Evolutionary conservation across 1,284 basidiomycete genomes (phyloP).

Genomic region (Erythrobasidium hasegawianum): DNA sequence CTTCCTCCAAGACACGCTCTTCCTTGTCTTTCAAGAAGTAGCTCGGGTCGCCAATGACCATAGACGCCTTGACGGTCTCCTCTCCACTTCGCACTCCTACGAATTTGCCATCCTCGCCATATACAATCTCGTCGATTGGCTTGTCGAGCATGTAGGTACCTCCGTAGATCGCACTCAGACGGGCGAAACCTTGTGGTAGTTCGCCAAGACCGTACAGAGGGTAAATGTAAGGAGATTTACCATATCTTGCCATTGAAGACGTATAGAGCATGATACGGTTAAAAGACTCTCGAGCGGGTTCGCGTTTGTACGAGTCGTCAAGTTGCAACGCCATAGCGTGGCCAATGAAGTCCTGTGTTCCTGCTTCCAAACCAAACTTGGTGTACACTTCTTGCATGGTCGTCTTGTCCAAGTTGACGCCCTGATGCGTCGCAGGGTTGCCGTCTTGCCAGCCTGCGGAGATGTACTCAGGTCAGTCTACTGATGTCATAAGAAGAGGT

Average conservation of each 20-base stretch:
- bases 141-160: conserved; percentile 99
- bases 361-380: conserved; percentile 94
- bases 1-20: conserved; percentile 77
- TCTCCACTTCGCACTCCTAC: conserved; percentile 82
- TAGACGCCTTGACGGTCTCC: conserved; percentile 95
- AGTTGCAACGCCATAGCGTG: conserved; percentile 99
- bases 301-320: conserved; percentile 94
- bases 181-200: conserved; percentile 96
- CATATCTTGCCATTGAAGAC: conserved; percentile 97
- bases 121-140: conserved; percentile 84
- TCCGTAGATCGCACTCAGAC: conserved; percentile 96
- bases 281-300: conserved; percentile 83
- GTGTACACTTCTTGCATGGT: conserved; percentile 91
- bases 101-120: conserved; percentile 80
- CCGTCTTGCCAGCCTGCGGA: conserved; percentile 73
- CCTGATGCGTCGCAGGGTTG: conserved; percentile 91
- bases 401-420: conserved; percentile 78
- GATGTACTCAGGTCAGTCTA: not conserved
- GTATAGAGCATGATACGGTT: conserved; percentile 97
- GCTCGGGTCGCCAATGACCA: conserved; percentile 95
- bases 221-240: conserved; percentile 99
- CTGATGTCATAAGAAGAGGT: not conserved
- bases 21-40: conserved; percentile 68
- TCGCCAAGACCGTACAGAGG: conserved; percentile 98
- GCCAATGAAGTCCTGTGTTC: conserved; percentile 98